Base-by-base conservation (phyloP, 805 yeast genomes). In the Yarrowia sp. region DNA sequence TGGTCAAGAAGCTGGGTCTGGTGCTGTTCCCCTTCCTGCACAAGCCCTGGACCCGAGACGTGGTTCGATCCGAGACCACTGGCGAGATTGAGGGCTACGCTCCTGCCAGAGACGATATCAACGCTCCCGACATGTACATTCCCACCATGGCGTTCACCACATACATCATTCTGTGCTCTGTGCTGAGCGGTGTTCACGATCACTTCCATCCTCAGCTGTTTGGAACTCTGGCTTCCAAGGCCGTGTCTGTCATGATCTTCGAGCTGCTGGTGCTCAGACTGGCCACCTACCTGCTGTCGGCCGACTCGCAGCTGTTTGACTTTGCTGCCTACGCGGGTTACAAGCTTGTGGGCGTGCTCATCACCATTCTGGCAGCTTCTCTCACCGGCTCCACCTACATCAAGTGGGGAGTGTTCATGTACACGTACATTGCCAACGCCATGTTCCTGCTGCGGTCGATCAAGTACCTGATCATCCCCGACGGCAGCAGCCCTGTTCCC, bases 51-150 rank as follows among this genome's bases (percentile, higher is more conserved):
- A 86, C 87, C 45, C 83, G 98, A 71, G 77, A 75, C 69, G 69
- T 77, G 36, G 75, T 72, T 65, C 75, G 82, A 22, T 72, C 80
- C 5, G 81, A 81, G 16, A 79, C 79, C 50, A 78, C 76, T 26
- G 79, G 80, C 8, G 76, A 75, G 22, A 73, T 79, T 22, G 80
- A 78, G 42, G 84, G 81, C 22, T 91, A 83, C 77, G 88, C 91
- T 2, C 87, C 91, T 11, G 97, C 99, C 15, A 79, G 85, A 56
- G 91, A 90, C 71, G 99, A 95, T 77, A 83, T 89, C 69, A 95
- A 96, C 75, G 96, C 98, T 0, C 99, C 99, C 2, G 99, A 95
- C 77, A 84, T 95, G 81, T 95, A 95, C 78, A 91, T 95, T 68
- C 99, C 99, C 19, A 79, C 91, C 70, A 95, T 96, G 98, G 91